A percentile compares a stretch with the other conserved stretches of the same genome.
These are phyloP conservation scores for Backusella westeae DNA, from an alignment of 192 early-diverging fungal species.

Conservation along the genomic window DNA sequence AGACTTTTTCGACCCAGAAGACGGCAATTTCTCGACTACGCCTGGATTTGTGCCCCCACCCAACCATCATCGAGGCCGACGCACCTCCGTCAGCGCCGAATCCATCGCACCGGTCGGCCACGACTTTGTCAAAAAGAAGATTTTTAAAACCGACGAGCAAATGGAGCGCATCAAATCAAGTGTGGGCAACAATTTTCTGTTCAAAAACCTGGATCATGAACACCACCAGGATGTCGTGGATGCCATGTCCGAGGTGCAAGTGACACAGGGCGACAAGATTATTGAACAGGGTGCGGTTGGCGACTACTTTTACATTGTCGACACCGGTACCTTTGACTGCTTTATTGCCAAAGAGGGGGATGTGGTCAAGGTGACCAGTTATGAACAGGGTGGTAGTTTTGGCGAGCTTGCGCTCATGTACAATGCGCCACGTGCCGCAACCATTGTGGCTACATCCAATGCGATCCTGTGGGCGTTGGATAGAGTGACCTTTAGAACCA, in stretches of 20 bases:
- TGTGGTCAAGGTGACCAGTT: constrained; percentile 73
- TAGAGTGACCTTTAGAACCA: constrained; percentile 94
- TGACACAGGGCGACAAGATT: constrained; percentile 65
- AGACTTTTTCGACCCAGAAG: constrained; percentile 47
- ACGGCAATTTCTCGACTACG: constrained; percentile 49
- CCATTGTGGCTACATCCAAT: constrained; percentile 81
- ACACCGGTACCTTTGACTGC: constrained; percentile 89
- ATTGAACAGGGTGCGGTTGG: constrained; percentile 95
- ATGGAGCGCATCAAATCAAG: constrained; percentile 74
- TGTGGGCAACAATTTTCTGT: constrained; percentile 91
- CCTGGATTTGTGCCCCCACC: constrained; percentile 45
- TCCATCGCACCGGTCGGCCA: constrained; percentile 91
- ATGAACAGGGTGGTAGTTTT: constrained; percentile 87
- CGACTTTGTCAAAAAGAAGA: constrained; percentile 79
- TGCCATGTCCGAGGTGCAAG: constrained; percentile 92
- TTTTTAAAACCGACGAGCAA: constrained; percentile 88
- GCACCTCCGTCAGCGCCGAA: constrained; percentile 94
- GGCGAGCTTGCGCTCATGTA: constrained; percentile 99
- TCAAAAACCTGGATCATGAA: constrained; percentile 94
- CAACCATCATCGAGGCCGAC: constrained; percentile 82
- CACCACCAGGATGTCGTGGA: constrained; percentile 92
- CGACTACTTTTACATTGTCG: constrained; percentile 98
- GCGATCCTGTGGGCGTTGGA: constrained; percentile 95
- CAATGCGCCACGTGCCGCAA: constrained; percentile 96
- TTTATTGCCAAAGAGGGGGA: constrained; percentile 70